Conservation (phyloP, 2,329 filamentous ascomycete genomes). For the Tolypocladium pustulatum region DNA sequence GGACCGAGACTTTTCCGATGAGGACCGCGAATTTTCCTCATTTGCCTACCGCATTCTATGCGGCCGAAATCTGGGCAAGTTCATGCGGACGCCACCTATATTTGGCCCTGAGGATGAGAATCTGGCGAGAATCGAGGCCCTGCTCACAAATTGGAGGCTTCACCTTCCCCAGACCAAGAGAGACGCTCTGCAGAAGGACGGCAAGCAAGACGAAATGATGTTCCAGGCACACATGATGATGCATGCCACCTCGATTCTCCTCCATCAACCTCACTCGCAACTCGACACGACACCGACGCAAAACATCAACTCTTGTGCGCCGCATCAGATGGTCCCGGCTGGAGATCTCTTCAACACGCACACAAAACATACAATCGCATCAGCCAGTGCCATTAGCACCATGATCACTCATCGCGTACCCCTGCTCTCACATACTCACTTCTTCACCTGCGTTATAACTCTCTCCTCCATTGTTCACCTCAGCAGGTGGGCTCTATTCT, state of each 20-base stretch:
- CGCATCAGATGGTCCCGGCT: slow-evolving; percentile 39
- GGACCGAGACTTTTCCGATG: slow-evolving; percentile 60
- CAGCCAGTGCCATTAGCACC: slow-evolving; percentile 66
- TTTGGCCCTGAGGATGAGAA: slow-evolving; percentile 43
- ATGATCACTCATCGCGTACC: slow-evolving; percentile 65
- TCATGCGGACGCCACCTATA: slow-evolving; percentile 50
- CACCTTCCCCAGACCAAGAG: slow-evolving; percentile 66
- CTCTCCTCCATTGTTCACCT: slow-evolving; percentile 73
- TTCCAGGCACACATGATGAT: slow-evolving; percentile 83
- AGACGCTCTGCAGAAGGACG: slow-evolving; percentile 57
- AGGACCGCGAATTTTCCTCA: slow-evolving; percentile 66
- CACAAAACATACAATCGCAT: slow-evolving; percentile 69
- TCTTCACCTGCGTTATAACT: slow-evolving; percentile 73
- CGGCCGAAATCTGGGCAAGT: slow-evolving; percentile 64
- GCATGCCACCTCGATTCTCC: slow-evolving; percentile 55
- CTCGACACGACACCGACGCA: slow-evolving; percentile 52
- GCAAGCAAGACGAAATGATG: slow-evolving; percentile 76
- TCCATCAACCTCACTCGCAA: slow-evolving; percentile 72
- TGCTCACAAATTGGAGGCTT: slow-evolving; percentile 64
- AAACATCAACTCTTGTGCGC: slow-evolving; percentile 55
- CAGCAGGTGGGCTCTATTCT: slow-evolving; percentile 62
- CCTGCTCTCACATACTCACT: slow-evolving; percentile 66
- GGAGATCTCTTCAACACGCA: slow-evolving; percentile 51
- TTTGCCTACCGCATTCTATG: slow-evolving; percentile 79
- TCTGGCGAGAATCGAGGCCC: slow-evolving; percentile 38